These are phyloP conservation scores for Lodderomyces margitis DNA, from an alignment of 1,139 yeast genomes.

Conservation along the genomic window DNA sequence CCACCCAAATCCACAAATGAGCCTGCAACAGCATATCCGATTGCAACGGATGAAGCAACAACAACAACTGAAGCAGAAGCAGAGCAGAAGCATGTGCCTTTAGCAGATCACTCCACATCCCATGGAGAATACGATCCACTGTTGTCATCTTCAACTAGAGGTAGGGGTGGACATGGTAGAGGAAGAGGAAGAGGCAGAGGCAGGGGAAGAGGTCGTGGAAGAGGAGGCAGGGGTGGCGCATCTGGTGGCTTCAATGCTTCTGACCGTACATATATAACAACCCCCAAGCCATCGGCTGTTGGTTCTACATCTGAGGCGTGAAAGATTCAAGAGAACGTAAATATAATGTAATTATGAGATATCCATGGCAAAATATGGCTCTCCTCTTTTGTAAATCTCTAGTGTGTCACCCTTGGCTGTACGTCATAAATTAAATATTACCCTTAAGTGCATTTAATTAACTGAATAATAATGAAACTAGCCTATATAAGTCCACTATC, in stretches of 20 bases:
- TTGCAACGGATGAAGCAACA: background rate
- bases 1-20: background rate
- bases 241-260: background rate
- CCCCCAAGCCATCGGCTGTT: conserved; percentile 5
- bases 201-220: conserved; percentile 1
- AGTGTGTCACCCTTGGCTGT: no score
- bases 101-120: background rate
- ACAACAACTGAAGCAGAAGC: background rate
- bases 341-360: background rate
- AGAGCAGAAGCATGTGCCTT: background rate
- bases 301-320: background rate
- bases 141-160: background rate
- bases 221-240: conserved; percentile 6
- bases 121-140: background rate
- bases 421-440: no score
- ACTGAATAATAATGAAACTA: background rate
- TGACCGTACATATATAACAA: conserved; percentile 7
- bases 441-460: no score
- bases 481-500: conserved; percentile 74
- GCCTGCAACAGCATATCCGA: background rate
- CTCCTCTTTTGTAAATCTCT: background rate
- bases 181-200: conserved; percentile 4
- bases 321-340: background rate
- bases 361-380: background rate
- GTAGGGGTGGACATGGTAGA: conserved; percentile 7